Evolutionary conservation across 768 basidiomycete genomes (phyloP), one percentile per base, ranked within the genome.

Genomic region (Hygrophorus russula): DNA sequence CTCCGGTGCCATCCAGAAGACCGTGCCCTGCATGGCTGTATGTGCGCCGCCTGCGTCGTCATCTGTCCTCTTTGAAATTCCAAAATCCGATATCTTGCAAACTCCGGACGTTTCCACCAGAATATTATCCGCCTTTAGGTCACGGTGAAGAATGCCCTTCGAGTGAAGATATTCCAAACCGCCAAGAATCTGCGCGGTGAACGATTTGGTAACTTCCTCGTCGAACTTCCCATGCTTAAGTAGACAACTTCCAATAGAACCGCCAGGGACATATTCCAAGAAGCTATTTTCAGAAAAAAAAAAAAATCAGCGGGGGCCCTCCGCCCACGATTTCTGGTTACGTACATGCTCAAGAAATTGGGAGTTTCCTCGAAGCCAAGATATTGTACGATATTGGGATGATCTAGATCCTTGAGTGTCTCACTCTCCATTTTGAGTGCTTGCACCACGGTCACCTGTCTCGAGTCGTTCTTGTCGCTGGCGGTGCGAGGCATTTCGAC

Each of bases 1-100:
- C 65, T 91, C 93, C 0, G 93, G 93, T 8, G 93, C 93, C 94
- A 98, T 97, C 94, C 96, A 99, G 60, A 96, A 98, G 29, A 98
- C 86, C 14, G 93, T 93, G 18, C 96, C 96, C 59, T 91, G 87
- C 90, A 99, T 92, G 15, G 88, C 86, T 1, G 92, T 94, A 49
- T 77, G 80, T 39, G 85, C 85, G n/a, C 77, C 85, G 53, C 76
- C 76, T 41, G 80, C 80, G 41, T 85, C 74, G 48, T 96, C 90
- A 49, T 86, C 90, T 49, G 80, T 91, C 48, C 88, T 76, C 64
- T 97, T 98, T n/a, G 91, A 94, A 45, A 98, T 97, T 33, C 96
- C 96, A 56, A 97, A 97, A 63, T 98, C 93, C 2, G 91, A 93
- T 41, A 99, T 98, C 65, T 98, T 98, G 73, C 93, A 96, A 17